Conservation (phyloP, 768 basidiomycete genomes). For the Calocera viscosa region DNA sequence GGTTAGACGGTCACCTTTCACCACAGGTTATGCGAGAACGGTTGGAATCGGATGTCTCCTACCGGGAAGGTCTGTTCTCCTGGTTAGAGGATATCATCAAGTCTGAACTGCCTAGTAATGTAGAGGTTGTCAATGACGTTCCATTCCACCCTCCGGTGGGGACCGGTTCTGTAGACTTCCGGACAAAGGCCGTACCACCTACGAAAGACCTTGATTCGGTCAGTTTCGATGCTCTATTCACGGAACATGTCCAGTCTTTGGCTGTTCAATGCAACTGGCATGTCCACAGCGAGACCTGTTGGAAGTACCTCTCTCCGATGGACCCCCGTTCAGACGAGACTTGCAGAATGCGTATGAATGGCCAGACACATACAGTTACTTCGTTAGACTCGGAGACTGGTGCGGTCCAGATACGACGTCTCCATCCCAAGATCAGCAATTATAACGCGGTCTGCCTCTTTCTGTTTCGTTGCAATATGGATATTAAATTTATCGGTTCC, state of each 20-base stretch:
- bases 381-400: background rate
- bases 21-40: background rate
- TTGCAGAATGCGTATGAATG: constrained; percentile 3
- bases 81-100: background rate
- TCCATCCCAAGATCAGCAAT: background rate
- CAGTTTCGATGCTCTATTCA: background rate
- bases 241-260: background rate
- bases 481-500: constrained; percentile 5
- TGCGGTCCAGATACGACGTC: background rate
- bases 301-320: background rate
- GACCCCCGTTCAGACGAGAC: too few relatives aligned
- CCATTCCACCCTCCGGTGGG: background rate
- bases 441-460: background rate
- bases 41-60: background rate
- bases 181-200: background rate
- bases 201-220: background rate
- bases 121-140: background rate
- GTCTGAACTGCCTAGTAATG: background rate
- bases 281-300: background rate
- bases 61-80: background rate
- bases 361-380: background rate
- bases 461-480: background rate
- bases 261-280: background rate
- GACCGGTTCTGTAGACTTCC: background rate
- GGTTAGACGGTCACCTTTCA: background rate